Evolutionary conservation across 225 moss, liverwort and hornwort species (phyloP).

Genomic region (Takakia lepidozioides): DNA sequence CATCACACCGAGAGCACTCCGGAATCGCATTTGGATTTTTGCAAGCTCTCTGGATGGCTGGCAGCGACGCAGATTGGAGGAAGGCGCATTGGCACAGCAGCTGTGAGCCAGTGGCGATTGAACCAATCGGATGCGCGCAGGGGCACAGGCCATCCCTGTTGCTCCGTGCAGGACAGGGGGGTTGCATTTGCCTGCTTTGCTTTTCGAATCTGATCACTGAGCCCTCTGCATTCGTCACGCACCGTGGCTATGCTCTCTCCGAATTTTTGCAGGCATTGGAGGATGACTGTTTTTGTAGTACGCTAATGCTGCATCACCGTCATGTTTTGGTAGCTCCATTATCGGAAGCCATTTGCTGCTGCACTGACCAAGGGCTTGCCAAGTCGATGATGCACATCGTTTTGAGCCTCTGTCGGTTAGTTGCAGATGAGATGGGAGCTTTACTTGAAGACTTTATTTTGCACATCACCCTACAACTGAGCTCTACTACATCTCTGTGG

Average conservation of each 20-base stretch:
- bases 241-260: constrained; percentile 36
- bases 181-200: constrained; percentile 59
- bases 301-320: constrained; percentile 36
- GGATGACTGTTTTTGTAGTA: constrained; percentile 38
- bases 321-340: constrained; percentile 50
- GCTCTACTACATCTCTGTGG: constrained; percentile 35
- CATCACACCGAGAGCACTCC: no score
- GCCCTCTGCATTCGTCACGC: constrained; percentile 44
- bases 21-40: no score
- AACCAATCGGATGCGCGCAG: constrained; percentile 15
- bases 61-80: no score
- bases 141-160: constrained; percentile 27
- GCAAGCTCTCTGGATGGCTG: no score
- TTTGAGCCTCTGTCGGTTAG: constrained; percentile 36
- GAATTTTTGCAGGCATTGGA: constrained; percentile 42
- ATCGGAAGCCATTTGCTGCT: constrained; percentile 45
- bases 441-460: constrained; percentile 58
- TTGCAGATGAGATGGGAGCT: constrained; percentile 15
- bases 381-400: constrained; percentile 34
- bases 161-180: constrained; percentile 18
- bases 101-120: no score
- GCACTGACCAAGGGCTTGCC: constrained; percentile 34
- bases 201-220: constrained; percentile 44
- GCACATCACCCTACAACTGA: constrained; percentile 41
- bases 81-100: no score